Evolutionary conservation across 2,329 filamentous ascomycete genomes (phyloP).

Genomic region (Huntiella omanensis): DNA sequence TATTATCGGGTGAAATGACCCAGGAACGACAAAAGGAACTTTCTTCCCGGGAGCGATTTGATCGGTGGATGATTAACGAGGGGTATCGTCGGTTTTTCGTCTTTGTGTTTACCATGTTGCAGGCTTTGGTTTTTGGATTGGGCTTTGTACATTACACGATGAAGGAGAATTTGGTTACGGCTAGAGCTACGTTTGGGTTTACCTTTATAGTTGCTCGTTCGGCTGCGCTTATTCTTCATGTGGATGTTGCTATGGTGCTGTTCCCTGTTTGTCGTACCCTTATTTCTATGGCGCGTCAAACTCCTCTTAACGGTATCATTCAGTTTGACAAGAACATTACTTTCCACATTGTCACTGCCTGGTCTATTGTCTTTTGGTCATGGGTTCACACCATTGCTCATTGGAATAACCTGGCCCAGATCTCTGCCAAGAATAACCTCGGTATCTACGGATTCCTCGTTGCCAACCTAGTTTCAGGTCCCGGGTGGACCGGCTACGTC

Average conservation of each 20-base stretch:
- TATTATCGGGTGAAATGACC: constrained; percentile 67
- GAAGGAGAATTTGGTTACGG: constrained; percentile 52
- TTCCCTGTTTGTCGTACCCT: constrained; percentile 71
- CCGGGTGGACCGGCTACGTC: constrained; percentile 71
- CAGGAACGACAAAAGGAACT: constrained; percentile 52
- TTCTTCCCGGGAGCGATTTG: constrained; percentile 51
- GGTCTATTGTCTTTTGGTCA: constrained; percentile 77
- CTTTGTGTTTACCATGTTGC: constrained; percentile 52
- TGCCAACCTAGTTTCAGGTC: constrained; percentile 60
- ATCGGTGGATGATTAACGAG: constrained; percentile 80
- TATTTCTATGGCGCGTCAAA: constrained; percentile 63
- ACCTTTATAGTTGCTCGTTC: constrained; percentile 62
- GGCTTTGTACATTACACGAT: constrained; percentile 63
- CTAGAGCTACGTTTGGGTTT: constrained; percentile 51
- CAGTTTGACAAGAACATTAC: constrained; percentile 83
- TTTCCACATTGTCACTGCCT: constrained; percentile 69
- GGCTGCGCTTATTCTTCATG: constrained; percentile 58
- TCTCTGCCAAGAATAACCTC: constrained; percentile 54
- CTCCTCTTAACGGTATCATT: constrained; percentile 68
- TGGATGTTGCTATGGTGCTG: constrained; percentile 62
- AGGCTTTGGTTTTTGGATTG: constrained; percentile 61
- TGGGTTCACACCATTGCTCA: constrained; percentile 75
- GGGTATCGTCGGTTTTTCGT: constrained; percentile 67
- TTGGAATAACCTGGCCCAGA: constrained; percentile 71
- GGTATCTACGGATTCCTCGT: constrained; percentile 62